Conservation (phyloP, 805 yeast genomes). For the Wickerhamiella cacticola region DNA sequence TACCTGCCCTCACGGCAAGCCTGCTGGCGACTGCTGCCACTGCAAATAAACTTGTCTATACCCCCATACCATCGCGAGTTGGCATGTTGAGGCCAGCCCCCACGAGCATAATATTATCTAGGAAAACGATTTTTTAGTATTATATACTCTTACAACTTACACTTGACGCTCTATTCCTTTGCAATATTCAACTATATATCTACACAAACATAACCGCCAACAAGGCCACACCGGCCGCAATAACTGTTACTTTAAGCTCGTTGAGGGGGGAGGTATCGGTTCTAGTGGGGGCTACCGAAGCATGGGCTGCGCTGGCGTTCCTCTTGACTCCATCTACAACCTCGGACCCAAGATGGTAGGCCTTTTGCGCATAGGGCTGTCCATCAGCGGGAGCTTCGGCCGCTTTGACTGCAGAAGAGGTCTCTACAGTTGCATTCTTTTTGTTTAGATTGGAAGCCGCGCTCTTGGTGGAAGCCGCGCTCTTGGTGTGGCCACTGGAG, state of each 20-base stretch:
- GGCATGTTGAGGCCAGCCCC: too few relatives aligned
- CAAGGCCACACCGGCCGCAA: neutral
- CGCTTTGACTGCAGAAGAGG: too few relatives aligned
- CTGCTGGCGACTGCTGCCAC: neutral
- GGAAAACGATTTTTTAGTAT: neutral
- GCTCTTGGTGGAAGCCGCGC: too few relatives aligned
- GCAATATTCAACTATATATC: neutral
- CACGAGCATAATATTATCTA: neutral
- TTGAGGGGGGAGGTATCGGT: neutral
- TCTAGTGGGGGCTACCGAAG: neutral
- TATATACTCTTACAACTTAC: neutral
- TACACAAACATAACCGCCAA: neutral
- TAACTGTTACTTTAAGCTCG: neutral
- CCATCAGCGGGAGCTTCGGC: too few relatives aligned
- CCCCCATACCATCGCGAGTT: neutral
- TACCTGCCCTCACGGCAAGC: neutral
- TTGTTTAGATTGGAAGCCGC: too few relatives aligned
- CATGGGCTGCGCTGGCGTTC: neutral
- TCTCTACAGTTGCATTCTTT: too few relatives aligned
- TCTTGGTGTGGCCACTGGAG: too few relatives aligned
- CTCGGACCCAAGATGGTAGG: neutral
- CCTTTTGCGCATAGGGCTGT: neutral
- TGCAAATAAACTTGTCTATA: constrained; percentile 1
- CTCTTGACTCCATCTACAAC: neutral
- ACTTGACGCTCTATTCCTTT: neutral